Conservation (phyloP, 805 yeast genomes). For the Wilhelminamyces savonicus region DNA sequence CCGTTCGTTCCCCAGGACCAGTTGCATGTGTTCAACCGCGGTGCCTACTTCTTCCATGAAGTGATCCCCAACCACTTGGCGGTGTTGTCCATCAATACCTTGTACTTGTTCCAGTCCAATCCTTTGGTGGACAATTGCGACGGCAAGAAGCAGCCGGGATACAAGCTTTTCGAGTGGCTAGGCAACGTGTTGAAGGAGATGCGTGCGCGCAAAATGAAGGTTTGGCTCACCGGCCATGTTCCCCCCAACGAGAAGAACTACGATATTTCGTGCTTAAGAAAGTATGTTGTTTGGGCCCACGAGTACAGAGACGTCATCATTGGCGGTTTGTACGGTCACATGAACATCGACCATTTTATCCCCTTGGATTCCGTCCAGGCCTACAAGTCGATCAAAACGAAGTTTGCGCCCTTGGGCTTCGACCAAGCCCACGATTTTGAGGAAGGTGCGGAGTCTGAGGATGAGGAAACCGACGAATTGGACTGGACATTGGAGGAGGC, state of each 20-base stretch:
- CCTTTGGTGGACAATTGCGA: conserved; percentile 83
- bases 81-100: conserved; percentile 69
- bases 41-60: conserved; percentile 69
- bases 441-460: conserved; percentile 13
- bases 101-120: conserved; percentile 68
- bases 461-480: conserved; percentile 1
- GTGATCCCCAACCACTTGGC: conserved; percentile 78
- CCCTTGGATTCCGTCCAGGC: conserved; percentile 70
- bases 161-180: conserved; percentile 68
- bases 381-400: conserved; percentile 41
- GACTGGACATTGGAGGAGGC: conserved; percentile 3
- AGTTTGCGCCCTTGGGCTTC: conserved; percentile 9
- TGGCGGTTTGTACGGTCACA: conserved; percentile 83
- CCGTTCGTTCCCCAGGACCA: conserved; percentile 72
- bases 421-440: conserved; percentile 20
- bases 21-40: conserved; percentile 65
- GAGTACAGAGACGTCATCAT: conserved; percentile 79
- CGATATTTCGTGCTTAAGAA: conserved; percentile 66
- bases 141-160: conserved; percentile 69
- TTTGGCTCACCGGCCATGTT: conserved; percentile 84
- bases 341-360: conserved; percentile 83
- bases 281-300: conserved; percentile 73
- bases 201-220: conserved; percentile 70
- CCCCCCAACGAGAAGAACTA: conserved; percentile 79
- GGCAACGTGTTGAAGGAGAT: conserved; percentile 69